Evolutionary conservation across 2,329 filamentous ascomycete genomes (phyloP).

Genomic region (Davidsoniella virescens): DNA sequence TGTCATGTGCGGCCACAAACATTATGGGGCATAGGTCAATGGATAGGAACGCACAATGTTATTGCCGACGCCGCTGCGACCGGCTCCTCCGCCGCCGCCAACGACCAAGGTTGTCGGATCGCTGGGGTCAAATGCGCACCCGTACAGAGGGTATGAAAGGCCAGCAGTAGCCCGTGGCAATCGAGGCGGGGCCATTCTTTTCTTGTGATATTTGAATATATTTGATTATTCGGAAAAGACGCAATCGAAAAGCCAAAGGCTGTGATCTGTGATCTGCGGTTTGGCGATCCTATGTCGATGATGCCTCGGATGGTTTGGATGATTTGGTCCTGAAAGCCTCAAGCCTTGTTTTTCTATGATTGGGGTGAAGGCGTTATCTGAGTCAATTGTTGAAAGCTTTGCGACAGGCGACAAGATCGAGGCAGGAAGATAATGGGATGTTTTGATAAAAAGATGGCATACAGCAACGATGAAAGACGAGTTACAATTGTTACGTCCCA

Average conservation of each 20-base stretch:
- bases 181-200: conserved; percentile 21
- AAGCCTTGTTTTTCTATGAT: no score
- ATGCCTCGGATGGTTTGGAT: no score
- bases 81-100: conserved; percentile 73
- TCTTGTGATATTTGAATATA: neutral
- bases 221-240: neutral
- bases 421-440: no score
- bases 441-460: no score
- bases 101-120: conserved; percentile 63
- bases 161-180: conserved; percentile 43
- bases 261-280: neutral
- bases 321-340: no score
- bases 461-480: no score
- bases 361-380: no score
- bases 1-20: neutral
- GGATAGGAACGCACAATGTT: conserved; percentile 48
- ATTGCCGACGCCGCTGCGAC: conserved; percentile 68
- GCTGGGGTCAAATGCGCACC: conserved; percentile 73
- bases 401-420: no score
- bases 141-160: conserved; percentile 71
- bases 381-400: no score
- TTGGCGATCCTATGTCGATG: no score
- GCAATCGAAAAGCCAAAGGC: neutral
- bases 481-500: no score
- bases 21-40: neutral